Conservation (phyloP, 83 land plant genomes). For the Picea mariana region DNA sequence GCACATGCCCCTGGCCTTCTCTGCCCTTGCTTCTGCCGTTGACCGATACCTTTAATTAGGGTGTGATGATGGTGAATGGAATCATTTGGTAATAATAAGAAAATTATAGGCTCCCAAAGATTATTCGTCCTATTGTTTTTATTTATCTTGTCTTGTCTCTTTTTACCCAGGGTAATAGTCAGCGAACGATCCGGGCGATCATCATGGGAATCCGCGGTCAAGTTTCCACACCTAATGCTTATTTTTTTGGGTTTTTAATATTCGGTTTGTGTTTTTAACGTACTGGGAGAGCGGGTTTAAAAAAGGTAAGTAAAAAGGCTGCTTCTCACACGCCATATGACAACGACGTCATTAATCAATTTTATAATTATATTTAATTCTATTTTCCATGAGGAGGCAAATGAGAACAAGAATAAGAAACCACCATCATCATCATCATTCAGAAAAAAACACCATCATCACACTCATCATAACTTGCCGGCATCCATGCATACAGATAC, state of each 20-base stretch:
- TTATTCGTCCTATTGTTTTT: slow-evolving; percentile 20
- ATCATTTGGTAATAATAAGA: slow-evolving; percentile 16
- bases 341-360: slow-evolving; percentile 14
- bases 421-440: slow-evolving; percentile 9
- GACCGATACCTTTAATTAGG: background rate
- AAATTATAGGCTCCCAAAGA: slow-evolving; percentile 9
- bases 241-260: background rate
- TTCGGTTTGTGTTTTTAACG: background rate
- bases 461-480: slow-evolving; percentile 18
- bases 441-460: background rate
- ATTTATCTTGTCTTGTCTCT: background rate
- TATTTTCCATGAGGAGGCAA: too few species aligned
- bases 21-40: background rate
- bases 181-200: slow-evolving; percentile 21
- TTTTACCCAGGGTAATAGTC: slow-evolving; percentile 16
- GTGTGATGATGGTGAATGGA: slow-evolving; percentile 1
- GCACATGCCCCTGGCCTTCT: slow-evolving; percentile 17
- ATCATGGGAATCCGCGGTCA: slow-evolving; percentile 14
- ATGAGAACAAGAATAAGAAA: background rate
- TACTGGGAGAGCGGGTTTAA: slow-evolving; percentile 5
- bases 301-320: slow-evolving; percentile 16
- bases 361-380: background rate
- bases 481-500: slow-evolving; percentile 14
- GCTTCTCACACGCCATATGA: slow-evolving; percentile 2
- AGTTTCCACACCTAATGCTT: background rate